Percentiles rank a stretch among this genome's conserved stretches.
Evolutionary conservation across 768 basidiomycete genomes (phyloP).

Genomic region (Exsudoporus frostii): DNA sequence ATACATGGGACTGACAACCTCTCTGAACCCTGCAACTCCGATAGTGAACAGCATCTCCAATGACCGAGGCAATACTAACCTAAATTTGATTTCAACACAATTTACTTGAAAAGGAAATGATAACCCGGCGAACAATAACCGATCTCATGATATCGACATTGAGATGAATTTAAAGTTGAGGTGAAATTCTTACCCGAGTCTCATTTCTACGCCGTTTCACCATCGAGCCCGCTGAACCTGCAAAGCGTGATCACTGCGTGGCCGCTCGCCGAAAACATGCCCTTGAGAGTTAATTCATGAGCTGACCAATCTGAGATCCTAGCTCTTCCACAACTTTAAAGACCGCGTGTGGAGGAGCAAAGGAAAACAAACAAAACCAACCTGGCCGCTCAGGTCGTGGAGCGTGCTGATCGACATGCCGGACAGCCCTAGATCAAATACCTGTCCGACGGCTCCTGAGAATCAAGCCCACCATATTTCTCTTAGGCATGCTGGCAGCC

Average conservation of each 20-base stretch:
- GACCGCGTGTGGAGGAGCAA: slow-evolving; percentile 23
- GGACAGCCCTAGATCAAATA: slow-evolving; percentile 29
- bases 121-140: slow-evolving; percentile 20
- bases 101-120: slow-evolving; percentile 26
- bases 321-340: slow-evolving; percentile 19
- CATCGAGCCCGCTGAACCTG: slow-evolving; percentile 22
- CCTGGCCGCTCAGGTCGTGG: slow-evolving; percentile 20
- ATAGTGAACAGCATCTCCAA: slow-evolving; percentile 27
- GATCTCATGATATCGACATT: slow-evolving; percentile 26
- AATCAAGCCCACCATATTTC: slow-evolving; percentile 19
- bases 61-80: slow-evolving; percentile 32
- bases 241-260: slow-evolving; percentile 29
- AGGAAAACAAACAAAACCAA: slow-evolving; percentile 13
- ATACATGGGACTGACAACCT: slow-evolving; percentile 31
- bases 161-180: slow-evolving; percentile 26
- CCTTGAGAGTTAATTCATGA: slow-evolving; percentile 27
- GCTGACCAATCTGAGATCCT: slow-evolving; percentile 30
- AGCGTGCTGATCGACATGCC: slow-evolving; percentile 33
- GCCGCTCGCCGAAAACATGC: slow-evolving; percentile 23
- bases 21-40: slow-evolving; percentile 29
- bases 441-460: slow-evolving; percentile 23
- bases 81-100: slow-evolving; percentile 31
- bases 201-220: slow-evolving; percentile 27
- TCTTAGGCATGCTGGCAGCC: slow-evolving; percentile 22
- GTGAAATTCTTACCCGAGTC: slow-evolving; percentile 27